Conservation (phyloP, 371 early-diverging fungal genomes). For the Nosema bombycis region DNA sequence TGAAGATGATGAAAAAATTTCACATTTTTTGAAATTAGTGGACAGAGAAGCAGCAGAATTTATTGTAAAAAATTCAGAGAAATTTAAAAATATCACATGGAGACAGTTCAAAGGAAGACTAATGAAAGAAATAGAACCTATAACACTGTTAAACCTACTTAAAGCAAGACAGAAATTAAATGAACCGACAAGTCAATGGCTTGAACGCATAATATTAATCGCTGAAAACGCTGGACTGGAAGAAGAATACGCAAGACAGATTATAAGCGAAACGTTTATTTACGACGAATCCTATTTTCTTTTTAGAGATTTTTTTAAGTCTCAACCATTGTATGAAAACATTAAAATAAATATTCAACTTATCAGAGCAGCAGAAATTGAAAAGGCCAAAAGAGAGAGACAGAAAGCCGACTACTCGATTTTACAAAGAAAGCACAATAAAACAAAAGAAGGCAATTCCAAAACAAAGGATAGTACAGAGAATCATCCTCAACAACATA, state of each 20-base stretch:
- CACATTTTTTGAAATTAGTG: not conserved
- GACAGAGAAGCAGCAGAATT: not conserved
- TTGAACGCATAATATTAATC: not conserved
- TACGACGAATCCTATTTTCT: not conserved
- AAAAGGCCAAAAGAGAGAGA: no score
- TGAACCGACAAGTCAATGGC: not conserved
- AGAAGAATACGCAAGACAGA: not conserved
- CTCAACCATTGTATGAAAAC: not conserved
- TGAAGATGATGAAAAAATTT: not conserved
- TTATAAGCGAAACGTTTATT: not conserved
- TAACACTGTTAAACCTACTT: not conserved
- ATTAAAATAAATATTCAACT: not conserved
- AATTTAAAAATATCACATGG: not conserved
- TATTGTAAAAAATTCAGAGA: not conserved
- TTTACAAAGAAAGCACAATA: no score
- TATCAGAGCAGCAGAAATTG: no score
- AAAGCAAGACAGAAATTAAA: not conserved
- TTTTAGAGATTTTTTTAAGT: not conserved
- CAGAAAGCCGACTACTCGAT: no score
- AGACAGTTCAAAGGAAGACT: not conserved
- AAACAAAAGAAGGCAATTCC: no score
- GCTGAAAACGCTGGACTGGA: not conserved
- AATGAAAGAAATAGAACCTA: not conserved
- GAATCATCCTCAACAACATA: no score
- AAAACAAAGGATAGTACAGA: no score